These are phyloP conservation scores for Pseudogymnoascus sp. DNA, from an alignment of 2,329 filamentous ascomycete species.

Conservation along the genomic window DNA sequence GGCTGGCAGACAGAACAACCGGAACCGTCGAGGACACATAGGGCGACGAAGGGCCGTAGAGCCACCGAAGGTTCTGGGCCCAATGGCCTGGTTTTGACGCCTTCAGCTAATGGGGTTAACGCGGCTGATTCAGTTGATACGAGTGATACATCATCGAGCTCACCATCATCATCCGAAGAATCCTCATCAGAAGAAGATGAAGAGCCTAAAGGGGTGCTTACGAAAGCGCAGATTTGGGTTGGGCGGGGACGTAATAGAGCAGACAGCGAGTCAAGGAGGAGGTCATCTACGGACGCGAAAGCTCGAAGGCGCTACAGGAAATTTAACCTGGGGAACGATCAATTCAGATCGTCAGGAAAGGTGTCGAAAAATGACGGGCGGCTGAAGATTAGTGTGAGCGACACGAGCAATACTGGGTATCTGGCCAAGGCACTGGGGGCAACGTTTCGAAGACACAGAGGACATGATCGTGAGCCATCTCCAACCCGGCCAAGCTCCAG, in stretches of 20 bases:
- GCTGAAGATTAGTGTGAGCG: constrained; percentile 62
- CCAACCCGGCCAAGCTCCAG: not conserved
- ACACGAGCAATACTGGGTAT: constrained; percentile 61
- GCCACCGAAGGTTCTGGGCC: not conserved
- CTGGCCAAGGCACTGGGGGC: constrained; percentile 64
- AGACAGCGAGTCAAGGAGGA: not conserved
- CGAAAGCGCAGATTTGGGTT: not conserved
- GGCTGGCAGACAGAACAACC: not conserved
- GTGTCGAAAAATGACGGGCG: constrained; percentile 61
- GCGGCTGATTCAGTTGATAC: not conserved
- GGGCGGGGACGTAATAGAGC: not conserved
- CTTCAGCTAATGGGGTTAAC: not conserved
- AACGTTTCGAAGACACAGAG: constrained; percentile 49
- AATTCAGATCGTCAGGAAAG: constrained; percentile 55
- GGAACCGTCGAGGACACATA: not conserved
- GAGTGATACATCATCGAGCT: not conserved
- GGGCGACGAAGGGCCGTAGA: not conserved
- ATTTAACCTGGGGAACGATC: constrained; percentile 54
- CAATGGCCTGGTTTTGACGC: not conserved
- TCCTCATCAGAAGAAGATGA: not conserved
- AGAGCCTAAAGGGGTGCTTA: not conserved
- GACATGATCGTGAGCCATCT: not conserved
- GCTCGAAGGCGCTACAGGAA: constrained; percentile 33
- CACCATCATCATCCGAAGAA: constrained; percentile 1
- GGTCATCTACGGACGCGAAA: not conserved